Conservation (phyloP, 768 basidiomycete species). For the Lentinula sp. region DNA sequence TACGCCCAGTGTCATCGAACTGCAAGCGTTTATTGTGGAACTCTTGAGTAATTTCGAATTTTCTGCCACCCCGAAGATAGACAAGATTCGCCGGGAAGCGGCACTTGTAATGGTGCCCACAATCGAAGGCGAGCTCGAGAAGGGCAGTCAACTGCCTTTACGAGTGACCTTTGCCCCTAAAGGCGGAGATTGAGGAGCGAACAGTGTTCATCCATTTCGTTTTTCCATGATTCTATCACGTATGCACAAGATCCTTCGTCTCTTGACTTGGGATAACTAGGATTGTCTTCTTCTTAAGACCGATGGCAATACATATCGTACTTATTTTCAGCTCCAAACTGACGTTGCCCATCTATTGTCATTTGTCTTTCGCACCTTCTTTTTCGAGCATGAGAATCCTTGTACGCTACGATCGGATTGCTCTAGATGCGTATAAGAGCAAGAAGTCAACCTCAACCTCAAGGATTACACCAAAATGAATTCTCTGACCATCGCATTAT, state of each 20-base stretch:
- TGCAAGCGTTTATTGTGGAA: constrained; percentile 57
- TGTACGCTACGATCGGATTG: too few relatives aligned
- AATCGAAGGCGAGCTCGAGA: constrained; percentile 34
- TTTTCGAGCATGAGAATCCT: too few relatives aligned
- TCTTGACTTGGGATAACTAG: neutral
- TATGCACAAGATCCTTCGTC: neutral
- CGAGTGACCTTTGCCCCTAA: constrained; percentile 26
- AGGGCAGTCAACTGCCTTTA: constrained; percentile 36
- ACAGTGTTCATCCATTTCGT: neutral
- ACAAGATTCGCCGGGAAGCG: constrained; percentile 30
- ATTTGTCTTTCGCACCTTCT: too few relatives aligned
- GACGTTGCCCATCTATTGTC: too few relatives aligned
- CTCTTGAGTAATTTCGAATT: constrained; percentile 51
- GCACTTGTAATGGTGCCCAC: constrained; percentile 36
- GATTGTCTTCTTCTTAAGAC: neutral
- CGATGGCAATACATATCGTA: neutral
- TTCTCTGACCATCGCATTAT: neutral
- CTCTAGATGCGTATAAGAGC: too few relatives aligned
- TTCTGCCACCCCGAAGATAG: constrained; percentile 27
- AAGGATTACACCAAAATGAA: neutral
- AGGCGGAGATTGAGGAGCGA: constrained; percentile 10
- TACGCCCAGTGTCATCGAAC: constrained; percentile 33
- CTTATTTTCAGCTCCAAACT: too few relatives aligned
- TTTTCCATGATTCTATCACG: neutral
- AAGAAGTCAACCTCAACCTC: too few relatives aligned